Base-by-base conservation (phyloP, 345 rosid species). In the Salix exigua region DNA sequence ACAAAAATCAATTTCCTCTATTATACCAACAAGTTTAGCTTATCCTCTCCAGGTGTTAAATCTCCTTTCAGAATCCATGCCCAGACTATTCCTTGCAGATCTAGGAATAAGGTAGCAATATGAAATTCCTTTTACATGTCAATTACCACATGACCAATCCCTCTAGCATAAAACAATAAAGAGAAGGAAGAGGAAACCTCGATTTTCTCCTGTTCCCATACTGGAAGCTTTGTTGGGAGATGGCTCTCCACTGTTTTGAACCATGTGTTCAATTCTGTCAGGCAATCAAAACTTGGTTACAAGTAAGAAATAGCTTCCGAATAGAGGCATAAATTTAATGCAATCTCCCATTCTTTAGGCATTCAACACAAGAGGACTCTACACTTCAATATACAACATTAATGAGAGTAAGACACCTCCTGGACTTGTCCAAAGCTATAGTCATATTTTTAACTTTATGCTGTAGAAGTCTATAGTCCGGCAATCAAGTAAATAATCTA, bases 151-250 rank as follows among this genome's bases (percentile, higher is more conserved):
- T 55, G 13, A 28, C 37, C 23, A 70, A 74, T 31, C 55, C 76
- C 21, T 35, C 3, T 35, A 66, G 35, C 35, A 51, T 7, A 18
- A 67, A 73, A 73, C 18, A 44, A 51, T 14, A 21, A 35, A 7
- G 71, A 63, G 55, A 66, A 46, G 55, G 72, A 21, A 79, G 69
- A 26, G 17, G 73, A 38, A 68, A 89, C 96, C 90, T 86, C 81
- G 83, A 75, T 84, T 80, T 81, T 80, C 90, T 74, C 78, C 83
- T 79, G 79, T 66, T 37, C n/a, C 76, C 71, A 66, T 50, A 26
- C 53, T 63, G 67, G 80, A 79, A 79, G 74, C 85, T 53, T 79
- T 77, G 37, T 68, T 61, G 73, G 55, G 82, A 80, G 82, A 73
- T 76, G 73, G 62, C 78, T 84, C 88, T 70, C 77, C 88, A 77